Conservation (phyloP, 345 rosid genomes). For the Raphanus raphanistrum region DNA sequence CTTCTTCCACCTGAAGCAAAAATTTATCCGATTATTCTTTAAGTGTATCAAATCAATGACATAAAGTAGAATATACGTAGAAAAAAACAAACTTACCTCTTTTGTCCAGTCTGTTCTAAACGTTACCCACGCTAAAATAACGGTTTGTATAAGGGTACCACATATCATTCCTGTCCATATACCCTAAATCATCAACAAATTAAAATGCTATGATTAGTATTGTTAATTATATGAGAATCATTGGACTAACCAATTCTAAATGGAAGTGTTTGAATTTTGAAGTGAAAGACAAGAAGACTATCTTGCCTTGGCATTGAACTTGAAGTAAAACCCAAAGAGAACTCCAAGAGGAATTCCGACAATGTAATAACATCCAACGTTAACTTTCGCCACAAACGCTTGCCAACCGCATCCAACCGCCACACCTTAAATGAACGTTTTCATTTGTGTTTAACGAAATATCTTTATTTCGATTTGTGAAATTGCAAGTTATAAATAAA, state of each 20-base stretch:
- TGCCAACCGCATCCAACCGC: conserved; percentile 94
- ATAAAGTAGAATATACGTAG: background rate
- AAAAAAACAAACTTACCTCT: conserved; percentile 44
- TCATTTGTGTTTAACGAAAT: background rate
- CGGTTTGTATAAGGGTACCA: conserved; percentile 62
- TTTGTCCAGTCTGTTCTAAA: conserved; percentile 63
- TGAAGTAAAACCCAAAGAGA: conserved; percentile 62
- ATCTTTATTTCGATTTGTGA: background rate
- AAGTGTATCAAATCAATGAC: background rate
- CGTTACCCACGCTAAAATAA: conserved; percentile 62
- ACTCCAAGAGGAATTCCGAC: conserved; percentile 67
- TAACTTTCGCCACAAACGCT: conserved; percentile 68
- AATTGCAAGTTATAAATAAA: background rate
- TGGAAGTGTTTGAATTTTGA: background rate
- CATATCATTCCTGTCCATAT: conserved; percentile 75
- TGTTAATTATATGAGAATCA: background rate
- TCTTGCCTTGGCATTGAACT: conserved; percentile 63
- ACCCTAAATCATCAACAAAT: conserved; percentile 45
- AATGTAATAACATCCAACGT: conserved; percentile 67
- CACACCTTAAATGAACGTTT: conserved; percentile 44
- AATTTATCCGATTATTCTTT: background rate
- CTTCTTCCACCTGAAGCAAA: conserved; percentile 41
- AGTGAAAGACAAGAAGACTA: background rate
- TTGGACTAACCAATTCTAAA: background rate
- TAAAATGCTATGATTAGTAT: background rate